These are phyloP conservation scores for Leucocoprinus leucothites DNA, from an alignment of 768 basidiomycete species.

Conservation along the genomic window DNA sequence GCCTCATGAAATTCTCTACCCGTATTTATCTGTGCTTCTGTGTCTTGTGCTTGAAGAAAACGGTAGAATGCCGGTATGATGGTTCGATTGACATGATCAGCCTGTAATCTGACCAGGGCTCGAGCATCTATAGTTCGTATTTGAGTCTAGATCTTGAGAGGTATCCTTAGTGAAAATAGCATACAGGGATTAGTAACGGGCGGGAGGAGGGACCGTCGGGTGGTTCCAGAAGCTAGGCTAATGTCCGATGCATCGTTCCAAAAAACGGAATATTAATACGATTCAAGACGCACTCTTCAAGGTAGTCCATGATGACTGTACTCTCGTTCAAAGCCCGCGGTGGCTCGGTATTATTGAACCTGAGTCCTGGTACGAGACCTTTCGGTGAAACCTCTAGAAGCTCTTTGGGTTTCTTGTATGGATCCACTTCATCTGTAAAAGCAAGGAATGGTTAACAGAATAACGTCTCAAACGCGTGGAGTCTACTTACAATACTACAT, in stretches of 20 bases:
- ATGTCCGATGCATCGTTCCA: not conserved
- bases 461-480: not conserved
- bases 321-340: slow-evolving; percentile 74
- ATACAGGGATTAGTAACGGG: slow-evolving; percentile 56
- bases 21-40: slow-evolving; percentile 43
- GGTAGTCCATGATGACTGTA: slow-evolving; percentile 73
- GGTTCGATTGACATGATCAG: slow-evolving; percentile 61
- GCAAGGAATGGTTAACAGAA: not conserved
- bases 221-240: slow-evolving; percentile 42
- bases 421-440: slow-evolving; percentile 69
- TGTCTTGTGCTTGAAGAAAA: slow-evolving; percentile 67
- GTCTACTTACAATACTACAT: slow-evolving; percentile 20
- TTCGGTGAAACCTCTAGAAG: slow-evolving; percentile 81
- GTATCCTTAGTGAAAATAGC: slow-evolving; percentile 16
- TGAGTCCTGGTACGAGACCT: slow-evolving; percentile 73
- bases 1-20: slow-evolving; percentile 54
- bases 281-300: slow-evolving; percentile 59
- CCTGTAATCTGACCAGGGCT: slow-evolving; percentile 63
- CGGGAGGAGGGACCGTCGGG: slow-evolving; percentile 54
- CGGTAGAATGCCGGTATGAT: slow-evolving; percentile 74
- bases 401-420: slow-evolving; percentile 78
- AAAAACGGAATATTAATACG: not conserved
- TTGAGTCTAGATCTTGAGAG: not conserved
- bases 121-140: slow-evolving; percentile 53
- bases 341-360: slow-evolving; percentile 48